Base-by-base conservation (phyloP, 257 asterid genomes). In the Nicotiana noctiflora region DNA sequence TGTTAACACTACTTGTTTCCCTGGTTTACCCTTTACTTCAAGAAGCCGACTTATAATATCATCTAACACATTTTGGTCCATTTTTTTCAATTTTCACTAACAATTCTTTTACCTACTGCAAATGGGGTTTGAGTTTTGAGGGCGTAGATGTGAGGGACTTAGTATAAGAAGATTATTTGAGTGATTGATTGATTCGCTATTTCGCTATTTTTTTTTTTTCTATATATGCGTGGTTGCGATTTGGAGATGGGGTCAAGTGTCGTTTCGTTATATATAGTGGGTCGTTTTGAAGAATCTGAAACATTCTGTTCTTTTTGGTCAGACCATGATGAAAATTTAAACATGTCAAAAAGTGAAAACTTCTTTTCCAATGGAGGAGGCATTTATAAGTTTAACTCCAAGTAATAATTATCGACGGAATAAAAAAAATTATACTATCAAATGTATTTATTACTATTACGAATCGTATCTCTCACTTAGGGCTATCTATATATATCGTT, bases 1-100 rank as follows among this genome's bases (percentile, higher is more conserved):
- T 1, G 87, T 75, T 37, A 82, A 83, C 87, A 82, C 87, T 4
- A 84, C 89, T 79, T 82, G 89, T 83, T 80, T 84, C 81, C 87
- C 89, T 37, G 87, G 80, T 51, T 51, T 81, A 55, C 80, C 83
- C 60, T 78, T 85, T 56, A 81, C 85, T 79, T 83, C 89, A 61
- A 86, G 77, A 82, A 86, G 67, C 86, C 87, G 57, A 19, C 75
- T 80, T 27, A 86, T 84, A 8, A 86, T 86, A 67, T 86, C 89
- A 86, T 86, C 89, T 27, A 86, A 67, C 18, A 86, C 67, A 18
- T 52, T 82, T 25, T 83, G 83, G 52, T 81, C 87, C 87, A 79
- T 83, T 55, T 61, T 70, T 72, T 44, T 17, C 23, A 70, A 21
- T 21, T 46, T 68, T 72, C 14, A 21, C 59, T 55, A 72, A 60